Conservation (phyloP, 139 green algal genomes). For the Chlamydomonas sp. region DNA sequence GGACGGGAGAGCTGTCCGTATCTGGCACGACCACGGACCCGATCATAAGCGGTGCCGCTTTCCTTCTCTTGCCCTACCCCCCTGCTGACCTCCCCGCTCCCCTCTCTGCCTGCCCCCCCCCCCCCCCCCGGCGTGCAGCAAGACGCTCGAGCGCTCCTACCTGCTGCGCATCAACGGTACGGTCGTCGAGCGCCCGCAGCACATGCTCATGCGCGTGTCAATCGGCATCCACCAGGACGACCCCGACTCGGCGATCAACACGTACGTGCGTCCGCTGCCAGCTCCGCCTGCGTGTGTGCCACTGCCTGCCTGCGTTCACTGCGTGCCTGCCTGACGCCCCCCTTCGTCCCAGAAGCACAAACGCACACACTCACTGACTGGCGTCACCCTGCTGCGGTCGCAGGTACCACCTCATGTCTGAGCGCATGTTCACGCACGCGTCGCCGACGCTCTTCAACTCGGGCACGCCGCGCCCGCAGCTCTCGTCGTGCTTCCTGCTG, state of each 20-base stretch:
- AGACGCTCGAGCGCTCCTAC: constrained; percentile 98
- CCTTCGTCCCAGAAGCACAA: too few relatives aligned
- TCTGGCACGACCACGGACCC: too few relatives aligned
- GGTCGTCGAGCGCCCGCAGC: constrained; percentile 94
- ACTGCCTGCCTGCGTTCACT: too few relatives aligned
- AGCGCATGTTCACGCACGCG: constrained; percentile 95
- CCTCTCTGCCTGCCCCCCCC: not conserved
- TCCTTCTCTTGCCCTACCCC: too few relatives aligned
- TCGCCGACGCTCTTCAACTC: constrained; percentile 98
- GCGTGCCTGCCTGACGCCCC: too few relatives aligned
- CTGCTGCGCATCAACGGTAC: constrained; percentile 87
- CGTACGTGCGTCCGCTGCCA: too few relatives aligned
- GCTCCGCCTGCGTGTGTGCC: too few relatives aligned
- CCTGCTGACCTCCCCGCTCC: not conserved
- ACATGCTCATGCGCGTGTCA: constrained; percentile 99
- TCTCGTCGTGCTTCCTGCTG: constrained; percentile 93
- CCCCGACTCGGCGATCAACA: not conserved
- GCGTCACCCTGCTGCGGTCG: too few relatives aligned
- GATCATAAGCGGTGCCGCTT: too few relatives aligned
- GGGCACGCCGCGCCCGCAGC: constrained; percentile 86
- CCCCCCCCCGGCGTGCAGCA: not conserved
- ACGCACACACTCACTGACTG: too few relatives aligned
- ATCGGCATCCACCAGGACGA: constrained; percentile 84
- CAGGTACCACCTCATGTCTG: constrained; percentile 82
- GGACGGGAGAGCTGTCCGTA: too few relatives aligned